Percentiles rank a stretch among this genome's conserved stretches.
Evolutionary conservation across 2,329 filamentous ascomycete genomes (phyloP).

Genomic region (Hypoxylon sp.): DNA sequence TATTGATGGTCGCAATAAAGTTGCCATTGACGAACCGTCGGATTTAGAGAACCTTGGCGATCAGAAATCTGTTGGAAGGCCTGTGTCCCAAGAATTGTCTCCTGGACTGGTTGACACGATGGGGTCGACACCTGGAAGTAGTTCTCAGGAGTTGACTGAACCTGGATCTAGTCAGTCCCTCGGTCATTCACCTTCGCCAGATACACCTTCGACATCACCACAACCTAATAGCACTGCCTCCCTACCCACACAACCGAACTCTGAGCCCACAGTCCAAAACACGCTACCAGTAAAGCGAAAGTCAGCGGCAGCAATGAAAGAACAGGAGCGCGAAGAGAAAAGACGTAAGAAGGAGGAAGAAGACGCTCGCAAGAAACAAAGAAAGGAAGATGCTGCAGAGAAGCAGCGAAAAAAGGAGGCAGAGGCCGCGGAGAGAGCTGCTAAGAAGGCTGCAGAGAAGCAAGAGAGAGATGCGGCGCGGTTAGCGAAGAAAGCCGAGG

Average conservation of each 20-base stretch:
- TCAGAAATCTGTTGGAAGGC: slow-evolving; percentile 41
- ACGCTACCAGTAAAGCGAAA: slow-evolving; percentile 58
- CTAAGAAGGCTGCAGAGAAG: slow-evolving; percentile 58
- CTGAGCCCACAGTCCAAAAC: slow-evolving; percentile 15
- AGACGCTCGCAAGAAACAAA: slow-evolving; percentile 65
- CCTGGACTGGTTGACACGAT: slow-evolving; percentile 45
- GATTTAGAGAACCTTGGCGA: slow-evolving; percentile 41
- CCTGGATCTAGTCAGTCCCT: slow-evolving; percentile 59
- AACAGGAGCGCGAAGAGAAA: slow-evolving; percentile 62
- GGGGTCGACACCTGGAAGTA: slow-evolving; percentile 49
- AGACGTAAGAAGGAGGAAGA: slow-evolving; percentile 65
- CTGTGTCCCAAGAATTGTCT: slow-evolving; percentile 42
- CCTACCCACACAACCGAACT: slow-evolving; percentile 19
- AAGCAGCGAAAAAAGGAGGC: slow-evolving; percentile 66
- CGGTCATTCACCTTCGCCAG: slow-evolving; percentile 56
- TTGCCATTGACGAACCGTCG: slow-evolving; percentile 47
- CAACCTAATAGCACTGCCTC: slow-evolving; percentile 45
- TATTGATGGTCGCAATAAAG: slow-evolving; percentile 47
- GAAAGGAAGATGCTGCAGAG: slow-evolving; percentile 63
- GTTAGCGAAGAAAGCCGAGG: slow-evolving; percentile 53
- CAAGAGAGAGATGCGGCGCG: slow-evolving; percentile 59
- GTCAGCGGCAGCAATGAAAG: slow-evolving; percentile 56
- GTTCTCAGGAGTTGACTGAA: slow-evolving; percentile 60
- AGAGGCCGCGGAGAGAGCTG: slow-evolving; percentile 61
- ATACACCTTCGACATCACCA: slow-evolving; percentile 49